phyloP scores from a whole-genome alignment of 192 early-diverging fungal species.

The Haplosporangium gracile region DNA sequence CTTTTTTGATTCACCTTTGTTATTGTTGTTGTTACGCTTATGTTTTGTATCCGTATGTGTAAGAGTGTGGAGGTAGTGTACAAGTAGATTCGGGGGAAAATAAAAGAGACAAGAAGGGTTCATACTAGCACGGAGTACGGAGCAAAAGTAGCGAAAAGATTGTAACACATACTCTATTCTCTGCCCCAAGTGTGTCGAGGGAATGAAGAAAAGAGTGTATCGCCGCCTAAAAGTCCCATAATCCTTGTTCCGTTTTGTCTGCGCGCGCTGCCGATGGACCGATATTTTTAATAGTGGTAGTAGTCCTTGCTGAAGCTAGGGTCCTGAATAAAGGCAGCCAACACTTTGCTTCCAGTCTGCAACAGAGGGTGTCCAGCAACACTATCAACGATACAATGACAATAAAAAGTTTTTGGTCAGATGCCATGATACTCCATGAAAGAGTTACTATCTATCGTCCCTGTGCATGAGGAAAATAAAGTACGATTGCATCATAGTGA shows the following conservation, averaged over 20 bases:
- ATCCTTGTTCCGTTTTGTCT: neutral
- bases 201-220: neutral
- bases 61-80: constrained; percentile 7
- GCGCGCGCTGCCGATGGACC: neutral
- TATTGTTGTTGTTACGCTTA: neutral
- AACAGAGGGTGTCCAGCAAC: constrained; percentile 96
- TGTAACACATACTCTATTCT: neutral
- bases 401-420: constrained; percentile 8
- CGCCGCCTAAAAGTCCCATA: neutral
- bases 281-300: constrained; percentile 68
- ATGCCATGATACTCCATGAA: neutral
- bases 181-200: neutral
- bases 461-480: neutral
- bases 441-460: neutral
- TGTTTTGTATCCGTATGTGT: neutral
- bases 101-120: neutral
- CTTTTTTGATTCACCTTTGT: neutral
- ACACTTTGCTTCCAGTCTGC: constrained; percentile 96
- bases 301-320: constrained; percentile 85
- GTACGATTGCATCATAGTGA: neutral
- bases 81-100: neutral
- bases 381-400: constrained; percentile 55
- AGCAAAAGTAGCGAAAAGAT: neutral
- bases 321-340: constrained; percentile 95
- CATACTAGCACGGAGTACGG: neutral